These are phyloP conservation scores for Chaetomium fimeti DNA, from an alignment of 495 filamentous ascomycete species.

Conservation along the genomic window DNA sequence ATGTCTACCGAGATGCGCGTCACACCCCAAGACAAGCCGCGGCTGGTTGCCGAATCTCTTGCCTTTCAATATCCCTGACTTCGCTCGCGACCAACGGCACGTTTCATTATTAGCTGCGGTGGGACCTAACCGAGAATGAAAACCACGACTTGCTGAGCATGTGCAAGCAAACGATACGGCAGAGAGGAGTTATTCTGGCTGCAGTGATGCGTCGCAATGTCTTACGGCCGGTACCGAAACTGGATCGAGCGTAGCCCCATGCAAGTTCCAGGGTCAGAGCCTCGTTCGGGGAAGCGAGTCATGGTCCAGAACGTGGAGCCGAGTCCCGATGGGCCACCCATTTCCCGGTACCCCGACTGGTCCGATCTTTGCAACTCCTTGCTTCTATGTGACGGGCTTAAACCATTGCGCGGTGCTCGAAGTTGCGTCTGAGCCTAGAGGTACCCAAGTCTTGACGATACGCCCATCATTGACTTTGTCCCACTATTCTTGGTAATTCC, in stretches of 20 bases:
- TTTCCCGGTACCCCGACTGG: not conserved
- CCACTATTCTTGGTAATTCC: not conserved
- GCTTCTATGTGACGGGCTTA: not conserved
- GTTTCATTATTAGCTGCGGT: too few species aligned
- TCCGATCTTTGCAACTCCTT: not conserved
- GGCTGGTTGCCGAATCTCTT: too few species aligned
- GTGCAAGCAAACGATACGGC: too few species aligned
- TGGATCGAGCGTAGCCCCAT: not conserved
- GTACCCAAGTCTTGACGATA: not conserved
- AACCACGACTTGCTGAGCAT: too few species aligned
- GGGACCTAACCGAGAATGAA: too few species aligned
- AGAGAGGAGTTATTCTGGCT: too few species aligned
- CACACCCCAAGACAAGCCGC: too few species aligned
- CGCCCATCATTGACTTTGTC: not conserved
- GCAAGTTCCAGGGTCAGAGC: not conserved
- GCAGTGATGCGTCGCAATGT: too few species aligned
- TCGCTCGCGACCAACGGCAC: too few species aligned
- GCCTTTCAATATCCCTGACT: too few species aligned
- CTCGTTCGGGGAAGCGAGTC: not conserved
- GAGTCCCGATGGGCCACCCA: slow-evolving; percentile 1
- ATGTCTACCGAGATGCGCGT: too few species aligned
- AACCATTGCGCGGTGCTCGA: not conserved
- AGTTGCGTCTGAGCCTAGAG: not conserved
- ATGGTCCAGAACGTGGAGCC: slow-evolving; percentile 4
- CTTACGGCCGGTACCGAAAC: not conserved